Conservation (phyloP, 2,329 filamentous ascomycete species). For the Rutstroemia sp. region DNA sequence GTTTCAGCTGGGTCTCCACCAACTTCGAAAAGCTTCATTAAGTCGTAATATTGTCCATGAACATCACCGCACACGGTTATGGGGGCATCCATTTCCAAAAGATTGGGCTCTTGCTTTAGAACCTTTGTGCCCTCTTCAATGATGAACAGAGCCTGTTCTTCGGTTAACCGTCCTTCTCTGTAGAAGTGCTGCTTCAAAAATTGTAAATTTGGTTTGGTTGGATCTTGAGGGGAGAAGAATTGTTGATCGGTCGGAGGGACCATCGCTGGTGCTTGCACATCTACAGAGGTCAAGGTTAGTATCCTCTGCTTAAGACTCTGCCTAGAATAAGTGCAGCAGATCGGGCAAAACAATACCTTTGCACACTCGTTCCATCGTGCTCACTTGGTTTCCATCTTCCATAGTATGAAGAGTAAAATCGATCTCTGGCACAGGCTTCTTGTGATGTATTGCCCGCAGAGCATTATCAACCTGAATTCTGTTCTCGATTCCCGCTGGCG, state of each 20-base stretch:
- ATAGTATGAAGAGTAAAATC: constrained; percentile 98
- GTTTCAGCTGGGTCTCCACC: constrained; percentile 95
- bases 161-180: constrained; percentile 89
- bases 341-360: constrained; percentile 62
- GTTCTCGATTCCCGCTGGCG: constrained; percentile 18
- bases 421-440: constrained; percentile 94
- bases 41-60: constrained; percentile 96
- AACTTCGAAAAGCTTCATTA: constrained; percentile 99
- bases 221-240: constrained; percentile 84
- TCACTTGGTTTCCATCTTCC: constrained; percentile 95
- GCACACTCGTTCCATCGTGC: constrained; percentile 90
- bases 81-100: constrained; percentile 98
- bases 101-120: constrained; percentile 82
- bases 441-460: constrained; percentile 84
- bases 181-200: constrained; percentile 99
- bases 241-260: constrained; percentile 87
- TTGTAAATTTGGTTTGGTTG: constrained; percentile 80
- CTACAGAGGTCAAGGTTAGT: constrained; percentile 41
- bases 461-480: constrained; percentile 70
- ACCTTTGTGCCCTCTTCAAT: constrained; percentile 82
- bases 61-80: constrained; percentile 99
- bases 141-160: constrained; percentile 96
- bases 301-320: constrained; percentile 1
- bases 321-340: constrained; percentile 10
- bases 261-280: constrained; percentile 96